Evolutionary conservation across 768 basidiomycete species (phyloP), one percentile per base, ranked within the genome.

Genomic region (Suillus alpinus): DNA sequence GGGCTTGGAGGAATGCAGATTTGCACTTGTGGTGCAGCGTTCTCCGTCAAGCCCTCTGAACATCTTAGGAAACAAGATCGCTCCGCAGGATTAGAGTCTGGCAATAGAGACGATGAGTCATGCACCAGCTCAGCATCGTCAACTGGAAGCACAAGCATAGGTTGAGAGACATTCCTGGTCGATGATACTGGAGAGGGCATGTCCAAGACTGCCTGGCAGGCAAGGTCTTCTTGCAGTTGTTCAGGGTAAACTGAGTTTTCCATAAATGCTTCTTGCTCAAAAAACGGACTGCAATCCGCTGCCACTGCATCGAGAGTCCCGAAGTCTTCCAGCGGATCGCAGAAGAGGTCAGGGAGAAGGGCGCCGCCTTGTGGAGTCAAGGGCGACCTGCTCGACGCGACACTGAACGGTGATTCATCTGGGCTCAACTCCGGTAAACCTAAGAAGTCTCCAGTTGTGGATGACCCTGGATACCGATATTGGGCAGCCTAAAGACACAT

Each of bases 381-480:
- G 7, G 65, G 50, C 55, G 65, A 62, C 5, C 61, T 60, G 12
- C 71, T 73, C 14, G 69, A 71, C n/a, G 61, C 62, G 36, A 60
- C 43, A 16, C 69, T 69, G 2, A 41, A 55, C 0, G 71, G 71
- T 0, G 71, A 72, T 2, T 55, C 51, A 23, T 74, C 71, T 0
- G 69, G 72, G 6, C 72, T 74, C 12, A 71, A 62, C 0, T 52
- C 60, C 0, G 71, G 58, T 18, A 55, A 37, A 39, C 53, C 23
- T 18, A 55, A 55, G 23, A 55, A 55, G 23, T 29, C 53, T 40
- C 16, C 53, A n/a, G 49, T 50, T 20, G 37, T 16, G 20, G 51
- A 36, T 6, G 26, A 39, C 5, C 37, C 37, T 12, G 16, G 53
- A 10, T 55, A 10, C 10, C 53, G 53, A 55, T 18, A 26, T 39